Conservation (phyloP, 2,329 filamentous ascomycete genomes). For the Tolypocladium album region DNA sequence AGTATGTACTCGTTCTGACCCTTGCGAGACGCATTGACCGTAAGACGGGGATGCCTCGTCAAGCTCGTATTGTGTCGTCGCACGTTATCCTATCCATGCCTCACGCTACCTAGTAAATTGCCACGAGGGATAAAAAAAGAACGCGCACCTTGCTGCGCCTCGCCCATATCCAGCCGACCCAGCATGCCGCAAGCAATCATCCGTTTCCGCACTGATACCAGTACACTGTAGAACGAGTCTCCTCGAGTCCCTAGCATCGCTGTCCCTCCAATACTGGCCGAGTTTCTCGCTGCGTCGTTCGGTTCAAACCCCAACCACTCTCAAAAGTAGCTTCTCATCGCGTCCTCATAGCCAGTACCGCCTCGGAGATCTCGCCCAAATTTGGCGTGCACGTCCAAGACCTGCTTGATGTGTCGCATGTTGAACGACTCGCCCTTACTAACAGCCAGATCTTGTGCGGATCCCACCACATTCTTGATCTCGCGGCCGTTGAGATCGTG, state of each 20-base stretch:
- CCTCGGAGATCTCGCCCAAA: conserved; percentile 80
- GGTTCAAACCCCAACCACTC: background rate
- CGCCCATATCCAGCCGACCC: background rate
- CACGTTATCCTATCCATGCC: background rate
- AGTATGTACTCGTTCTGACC: background rate
- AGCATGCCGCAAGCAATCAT: background rate
- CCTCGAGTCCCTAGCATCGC: background rate
- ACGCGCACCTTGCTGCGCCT: background rate
- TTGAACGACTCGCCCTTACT: conserved; percentile 60
- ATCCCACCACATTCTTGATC: conserved; percentile 84
- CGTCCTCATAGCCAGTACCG: conserved; percentile 68
- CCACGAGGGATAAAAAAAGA: background rate
- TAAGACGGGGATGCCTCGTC: background rate
- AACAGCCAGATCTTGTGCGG: conserved; percentile 71
- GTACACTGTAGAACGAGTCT: background rate
- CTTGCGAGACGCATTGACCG: background rate
- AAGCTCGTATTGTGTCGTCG: background rate
- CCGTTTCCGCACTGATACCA: too few species aligned
- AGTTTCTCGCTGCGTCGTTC: too few species aligned
- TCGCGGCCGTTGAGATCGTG: conserved; percentile 53
- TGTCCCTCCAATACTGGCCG: background rate
- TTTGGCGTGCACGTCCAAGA: conserved; percentile 72
- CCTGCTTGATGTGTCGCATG: conserved; percentile 71
- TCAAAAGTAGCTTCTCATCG: conserved; percentile 70
- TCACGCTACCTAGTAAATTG: background rate